Conservation (phyloP, 495 filamentous ascomycete genomes). For the Emericellopsis terricola region DNA sequence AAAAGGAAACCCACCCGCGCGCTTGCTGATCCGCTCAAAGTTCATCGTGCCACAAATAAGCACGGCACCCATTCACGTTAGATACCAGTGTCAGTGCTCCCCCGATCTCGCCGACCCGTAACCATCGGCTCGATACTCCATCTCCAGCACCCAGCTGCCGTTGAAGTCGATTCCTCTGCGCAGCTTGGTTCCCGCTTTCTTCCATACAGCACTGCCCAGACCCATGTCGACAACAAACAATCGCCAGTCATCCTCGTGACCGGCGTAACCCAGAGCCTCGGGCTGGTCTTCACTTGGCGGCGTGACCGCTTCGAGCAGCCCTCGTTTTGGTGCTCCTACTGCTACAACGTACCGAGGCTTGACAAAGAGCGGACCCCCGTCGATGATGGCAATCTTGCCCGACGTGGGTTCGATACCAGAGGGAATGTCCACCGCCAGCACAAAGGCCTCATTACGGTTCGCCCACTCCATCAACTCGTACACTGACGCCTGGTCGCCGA, state of each 20-base stretch:
- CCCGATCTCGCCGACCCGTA: conserved; percentile 5
- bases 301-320: conserved; percentile 52
- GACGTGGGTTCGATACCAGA: conserved; percentile 66
- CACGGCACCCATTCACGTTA: neutral
- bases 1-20: neutral
- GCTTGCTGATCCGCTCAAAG: too few relatives aligned
- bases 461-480: conserved; percentile 77
- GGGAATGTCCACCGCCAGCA: conserved; percentile 73
- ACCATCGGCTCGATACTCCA: conserved; percentile 26
- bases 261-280: conserved; percentile 4
- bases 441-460: conserved; percentile 58
- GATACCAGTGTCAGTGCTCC: neutral
- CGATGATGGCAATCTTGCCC: conserved; percentile 39
- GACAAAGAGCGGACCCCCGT: conserved; percentile 55
- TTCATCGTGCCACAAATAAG: neutral
- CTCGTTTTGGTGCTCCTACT: conserved; percentile 69
- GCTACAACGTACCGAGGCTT: conserved; percentile 61
- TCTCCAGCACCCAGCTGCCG: conserved; percentile 58
- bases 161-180: conserved; percentile 74
- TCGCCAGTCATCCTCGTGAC: conserved; percentile 36
- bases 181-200: conserved; percentile 62
- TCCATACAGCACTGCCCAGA: conserved; percentile 64
- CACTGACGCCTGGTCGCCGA: conserved; percentile 63
- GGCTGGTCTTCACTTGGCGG: conserved; percentile 31
- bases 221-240: conserved; percentile 76